These are phyloP conservation scores for Fusarium verrucosum DNA, from an alignment of 2,329 filamentous ascomycete genomes.

Conservation along the genomic window DNA sequence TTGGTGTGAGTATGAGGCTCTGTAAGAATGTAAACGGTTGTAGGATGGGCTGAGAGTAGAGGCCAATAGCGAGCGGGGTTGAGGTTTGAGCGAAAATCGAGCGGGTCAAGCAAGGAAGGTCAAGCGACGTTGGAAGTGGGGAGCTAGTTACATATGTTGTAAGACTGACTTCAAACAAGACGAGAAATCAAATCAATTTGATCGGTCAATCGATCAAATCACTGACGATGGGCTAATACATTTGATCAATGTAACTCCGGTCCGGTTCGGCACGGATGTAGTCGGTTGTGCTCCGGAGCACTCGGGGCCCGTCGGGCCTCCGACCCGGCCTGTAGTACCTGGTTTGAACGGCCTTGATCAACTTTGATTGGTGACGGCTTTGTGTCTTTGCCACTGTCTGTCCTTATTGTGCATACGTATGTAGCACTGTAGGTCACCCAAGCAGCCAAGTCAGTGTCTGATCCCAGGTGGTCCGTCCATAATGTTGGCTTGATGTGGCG, in stretches of 20 bases:
- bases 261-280: conserved; percentile 23
- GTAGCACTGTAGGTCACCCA: background rate
- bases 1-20: background rate
- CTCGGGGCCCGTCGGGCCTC: conserved; percentile 38
- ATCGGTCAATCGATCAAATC: background rate
- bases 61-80: conserved; percentile 24
- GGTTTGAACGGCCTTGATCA: background rate
- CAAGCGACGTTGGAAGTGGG: conserved; percentile 5
- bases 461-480: conserved; percentile 10
- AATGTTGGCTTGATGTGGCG: conserved; percentile 37
- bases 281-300: conserved; percentile 16
- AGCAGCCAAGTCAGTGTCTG: background rate
- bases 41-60: background rate
- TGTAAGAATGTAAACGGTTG: background rate
- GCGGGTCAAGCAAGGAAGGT: conserved; percentile 2
- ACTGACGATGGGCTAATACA: conserved; percentile 12
- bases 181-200: background rate
- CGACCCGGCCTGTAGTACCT: conserved; percentile 26
- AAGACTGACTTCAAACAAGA: background rate
- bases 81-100: conserved; percentile 23
- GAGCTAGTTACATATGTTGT: too few species aligned
- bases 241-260: background rate
- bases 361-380: background rate
- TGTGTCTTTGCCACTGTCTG: background rate
- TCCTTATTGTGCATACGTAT: background rate